Base-by-base conservation (phyloP, 495 filamentous ascomycete species). In the Pyrenopolyporus hunteri region DNA sequence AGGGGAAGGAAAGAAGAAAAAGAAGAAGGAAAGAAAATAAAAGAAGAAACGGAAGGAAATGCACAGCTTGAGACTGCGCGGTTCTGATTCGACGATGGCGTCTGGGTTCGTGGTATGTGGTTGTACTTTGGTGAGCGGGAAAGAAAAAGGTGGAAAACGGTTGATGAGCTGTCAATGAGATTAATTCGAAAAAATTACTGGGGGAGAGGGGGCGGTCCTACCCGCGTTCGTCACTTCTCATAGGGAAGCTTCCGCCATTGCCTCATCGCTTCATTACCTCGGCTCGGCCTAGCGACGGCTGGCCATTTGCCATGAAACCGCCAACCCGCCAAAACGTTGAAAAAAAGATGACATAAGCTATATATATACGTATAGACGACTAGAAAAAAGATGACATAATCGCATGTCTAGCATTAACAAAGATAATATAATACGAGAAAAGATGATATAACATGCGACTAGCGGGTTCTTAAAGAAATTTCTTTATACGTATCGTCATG, bases 251-350 rank as follows among this genome's bases (percentile, higher is more conserved):
- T 33, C 29, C 43, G 19, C 36, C 29, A 35, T 19, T 26, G n/a
- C 20, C 28, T 49, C 17, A 25, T n/a, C 13, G 22, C 6, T 13
- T 28, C 22, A 20, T 42, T 57, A 32, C 59, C 59, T 56, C 45
- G 59, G 50, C 29, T 55, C 51, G 59, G 52, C 51, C 33, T 23
- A 63, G 43, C 44, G 48, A 22, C 19, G 23, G 20, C n/a, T n/a
- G n/a, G n/a, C n/a, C n/a, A n/a, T n/a, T n/a, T n/a, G n/a, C n/a
- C n/a, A n/a, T n/a, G n/a, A n/a, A n/a, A n/a, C n/a, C n/a, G n/a
- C n/a, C n/a, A n/a, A n/a, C n/a, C n/a, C n/a, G n/a, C n/a, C n/a
- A n/a, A n/a, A n/a, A n/a, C n/a, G n/a, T n/a, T n/a, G n/a, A n/a
- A n/a, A n/a, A n/a, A n/a, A n/a, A n/a, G n/a, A n/a, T n/a, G n/a